A percentile compares a stretch with the other conserved stretches of the same genome.
These are phyloP conservation scores for Tylopilus sp. DNA, from an alignment of 1,284 basidiomycete species.

Conservation along the genomic window DNA sequence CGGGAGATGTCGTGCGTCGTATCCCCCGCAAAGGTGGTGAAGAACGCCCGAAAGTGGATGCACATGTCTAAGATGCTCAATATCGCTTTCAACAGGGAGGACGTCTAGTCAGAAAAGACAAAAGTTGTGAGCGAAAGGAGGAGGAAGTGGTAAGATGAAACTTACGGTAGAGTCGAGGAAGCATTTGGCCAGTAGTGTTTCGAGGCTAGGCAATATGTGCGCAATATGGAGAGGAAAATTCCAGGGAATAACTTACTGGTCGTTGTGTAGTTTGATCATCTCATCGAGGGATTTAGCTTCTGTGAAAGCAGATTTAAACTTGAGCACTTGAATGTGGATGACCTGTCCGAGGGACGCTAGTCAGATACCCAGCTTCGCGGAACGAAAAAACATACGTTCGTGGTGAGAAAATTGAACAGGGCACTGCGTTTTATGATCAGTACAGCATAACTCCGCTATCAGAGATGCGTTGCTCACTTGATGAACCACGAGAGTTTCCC, in stretches of 20 bases:
- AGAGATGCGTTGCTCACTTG: slow-evolving; percentile 65
- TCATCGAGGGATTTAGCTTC: slow-evolving; percentile 76
- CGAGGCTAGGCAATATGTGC: slow-evolving; percentile 57
- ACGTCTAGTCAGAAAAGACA: slow-evolving; percentile 56
- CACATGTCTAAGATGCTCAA: slow-evolving; percentile 80
- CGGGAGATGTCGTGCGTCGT: slow-evolving; percentile 70
- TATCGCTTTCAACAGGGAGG: slow-evolving; percentile 71
- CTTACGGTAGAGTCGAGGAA: slow-evolving; percentile 75
- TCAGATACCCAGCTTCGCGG: neutral
- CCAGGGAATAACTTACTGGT: slow-evolving; percentile 66
- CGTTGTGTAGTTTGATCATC: slow-evolving; percentile 77
- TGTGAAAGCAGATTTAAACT: slow-evolving; percentile 46
- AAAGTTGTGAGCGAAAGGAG: neutral
- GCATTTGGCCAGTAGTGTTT: slow-evolving; percentile 71
- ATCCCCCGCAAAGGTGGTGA: slow-evolving; percentile 69
- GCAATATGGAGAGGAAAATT: neutral
- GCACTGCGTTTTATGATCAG: slow-evolving; percentile 57
- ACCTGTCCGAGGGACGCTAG: slow-evolving; percentile 58
- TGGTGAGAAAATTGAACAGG: slow-evolving; percentile 78
- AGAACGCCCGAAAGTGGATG: slow-evolving; percentile 73
- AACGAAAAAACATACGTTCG: slow-evolving; percentile 62
- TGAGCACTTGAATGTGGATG: slow-evolving; percentile 55
- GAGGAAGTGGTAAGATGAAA: slow-evolving; percentile 9
- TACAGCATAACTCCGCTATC: slow-evolving; percentile 6
- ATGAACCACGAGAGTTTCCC: slow-evolving; percentile 86